Evolutionary conservation across 352 stramenopile genomes (phyloP), one percentile per base, ranked within the genome.

Genomic region (Globisporangium nunn): DNA sequence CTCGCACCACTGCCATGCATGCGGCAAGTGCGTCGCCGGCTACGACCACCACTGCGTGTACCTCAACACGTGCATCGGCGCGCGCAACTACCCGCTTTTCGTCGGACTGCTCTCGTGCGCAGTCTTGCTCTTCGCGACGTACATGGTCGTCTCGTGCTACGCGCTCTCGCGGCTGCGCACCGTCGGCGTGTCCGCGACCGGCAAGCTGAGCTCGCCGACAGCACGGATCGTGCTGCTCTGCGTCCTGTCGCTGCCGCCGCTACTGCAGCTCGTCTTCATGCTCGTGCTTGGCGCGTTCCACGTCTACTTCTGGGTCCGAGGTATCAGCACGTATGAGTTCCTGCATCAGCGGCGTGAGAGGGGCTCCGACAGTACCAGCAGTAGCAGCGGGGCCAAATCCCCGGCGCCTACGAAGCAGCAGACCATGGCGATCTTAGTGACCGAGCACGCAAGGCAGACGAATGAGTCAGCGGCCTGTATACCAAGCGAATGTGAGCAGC

Each of bases 21-120:
- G 94, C 67, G 85, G 96, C 68, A 98, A 98, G 71, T 98, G 94
- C 73, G 80, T 98, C 37, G 68, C 71, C 15, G 79, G 84, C 51
- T 98, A 98, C 68, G 93, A 98, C 72, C 93, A 98, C 78, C 94
- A 98, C 74, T 98, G 94, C 70, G 79, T 86, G 48, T 96, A 91
- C 86, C 79, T 98, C 54, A 98, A 98, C 68, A 98, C 91, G 44
- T 98, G 94, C 69, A 88, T 98, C 39, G 91, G 91, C 47, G 68
- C 65, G 48, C 72, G 71, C 58, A 91, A 88, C 66, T 80, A 87
- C 56, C 62, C 62, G 61, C 68, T 83, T 3, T 89, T 88, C 53
- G 69, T 82, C 7, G 73, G 62, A 15, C 62, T 89, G 45, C 56
- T 92, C 31, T 72, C 66, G 51, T 87, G 71, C 60, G 60, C 78